Evolutionary conservation across 352 stramenopile genomes (phyloP).

Genomic region (Pythium diclinum): DNA sequence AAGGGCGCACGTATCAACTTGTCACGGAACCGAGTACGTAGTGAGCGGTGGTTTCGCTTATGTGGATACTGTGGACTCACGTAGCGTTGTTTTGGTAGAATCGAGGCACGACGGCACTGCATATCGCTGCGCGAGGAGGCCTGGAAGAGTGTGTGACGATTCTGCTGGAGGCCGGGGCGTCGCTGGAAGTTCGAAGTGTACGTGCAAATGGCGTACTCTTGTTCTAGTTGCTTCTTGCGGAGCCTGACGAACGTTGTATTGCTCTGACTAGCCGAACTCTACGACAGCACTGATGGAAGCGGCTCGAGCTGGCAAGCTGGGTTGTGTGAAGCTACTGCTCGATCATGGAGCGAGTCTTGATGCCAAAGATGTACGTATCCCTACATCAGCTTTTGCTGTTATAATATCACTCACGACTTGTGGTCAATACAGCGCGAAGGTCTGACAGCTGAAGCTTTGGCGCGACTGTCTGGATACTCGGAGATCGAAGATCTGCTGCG

Average conservation of each 20-base stretch:
- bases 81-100: constrained; percentile 35
- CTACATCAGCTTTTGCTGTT: too few species aligned
- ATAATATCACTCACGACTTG: not conserved
- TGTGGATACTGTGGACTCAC: constrained; percentile 14
- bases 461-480: constrained; percentile 47
- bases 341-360: constrained; percentile 62
- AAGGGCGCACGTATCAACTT: constrained; percentile 82
- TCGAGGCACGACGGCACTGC: constrained; percentile 75
- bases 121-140: constrained; percentile 73
- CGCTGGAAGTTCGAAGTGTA: constrained; percentile 79
- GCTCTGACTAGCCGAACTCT: constrained; percentile 56
- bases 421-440: constrained; percentile 54
- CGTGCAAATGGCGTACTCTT: constrained; percentile 16
- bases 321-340: constrained; percentile 68
- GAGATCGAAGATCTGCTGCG: constrained; percentile 79
- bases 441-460: constrained; percentile 68
- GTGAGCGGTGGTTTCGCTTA: not conserved
- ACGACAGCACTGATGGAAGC: constrained; percentile 88
- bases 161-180: constrained; percentile 61
- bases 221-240: not conserved
- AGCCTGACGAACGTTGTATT: not conserved
- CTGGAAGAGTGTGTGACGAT: constrained; percentile 73
- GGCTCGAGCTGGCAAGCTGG: constrained; percentile 71
- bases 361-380: constrained; percentile 67
- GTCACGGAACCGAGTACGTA: constrained; percentile 72